Base-by-base conservation (phyloP, 495 filamentous ascomycete genomes). In the Geoglossum glabrum region DNA sequence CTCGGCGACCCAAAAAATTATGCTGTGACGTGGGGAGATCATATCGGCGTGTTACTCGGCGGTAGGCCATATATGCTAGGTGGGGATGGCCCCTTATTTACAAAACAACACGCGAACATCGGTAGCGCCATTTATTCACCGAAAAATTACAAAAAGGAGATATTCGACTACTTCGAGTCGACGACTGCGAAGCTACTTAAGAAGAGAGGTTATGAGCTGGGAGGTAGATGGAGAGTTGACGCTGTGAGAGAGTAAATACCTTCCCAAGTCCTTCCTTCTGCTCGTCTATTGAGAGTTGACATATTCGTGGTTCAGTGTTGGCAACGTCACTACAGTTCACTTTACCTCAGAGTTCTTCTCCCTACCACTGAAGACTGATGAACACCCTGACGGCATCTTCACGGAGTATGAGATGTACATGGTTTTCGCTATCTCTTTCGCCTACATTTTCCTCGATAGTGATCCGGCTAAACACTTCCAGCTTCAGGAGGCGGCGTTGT, bases 371-470 rank as follows among this genome's bases (percentile, higher is more conserved):
- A 57, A 57, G 21, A 57, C 30, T 0, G 28, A 57, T 3, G 19
- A 57, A 25, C 31, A 57, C 28, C 55, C 55, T 3, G 4, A 57
- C 21, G 55, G 55, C 13, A 10, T 57, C 3, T 57, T 34, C 21
- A 57, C 30, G 5, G 55, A 57, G 5, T 27, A 57, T 8, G 55
- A 57, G 30, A 69, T 92, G 60, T 89, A 87, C 68, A 79, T 78
- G 68, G 78, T 81, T 17, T 70, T 93, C 8, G 74, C 84, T 0
- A 73, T 81, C 31, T 75, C 88, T 56, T 88, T 79, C 63, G 69
- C 67, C 25, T 72, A 71, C 60, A 70, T 79, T 36, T 79, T 78
- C 69, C 74, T 77, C 62, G 78, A 80, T 54, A 59, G 74, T 1
- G 78, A 81, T 38, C 64, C 70, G 5, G 67, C 70, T 56, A 75